A percentile compares a stretch with the other conserved stretches of the same genome.
Evolutionary conservation across 2,329 filamentous ascomycete species (phyloP).

Genomic region (Alternaria sp.): DNA sequence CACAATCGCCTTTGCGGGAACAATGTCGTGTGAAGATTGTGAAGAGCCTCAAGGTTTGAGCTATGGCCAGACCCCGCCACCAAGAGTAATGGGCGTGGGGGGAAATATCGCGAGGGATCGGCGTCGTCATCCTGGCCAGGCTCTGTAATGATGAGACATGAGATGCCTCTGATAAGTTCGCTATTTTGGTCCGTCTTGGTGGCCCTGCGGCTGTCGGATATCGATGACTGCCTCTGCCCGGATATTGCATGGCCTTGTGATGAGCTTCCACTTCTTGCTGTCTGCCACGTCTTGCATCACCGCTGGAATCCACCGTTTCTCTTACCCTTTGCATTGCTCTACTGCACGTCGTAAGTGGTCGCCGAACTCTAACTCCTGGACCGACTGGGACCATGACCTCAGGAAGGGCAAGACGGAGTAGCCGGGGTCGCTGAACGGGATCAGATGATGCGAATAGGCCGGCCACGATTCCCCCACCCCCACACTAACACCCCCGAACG

Average conservation of each 20-base stretch:
- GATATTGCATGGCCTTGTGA: conserved; percentile 43
- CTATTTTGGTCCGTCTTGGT: conserved; percentile 11
- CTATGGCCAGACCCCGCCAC: conserved; percentile 30
- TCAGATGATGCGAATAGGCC: conserved; percentile 49
- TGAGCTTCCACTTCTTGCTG: conserved; percentile 21
- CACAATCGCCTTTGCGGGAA: conserved; percentile 1
- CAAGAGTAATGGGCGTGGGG: conserved; percentile 38
- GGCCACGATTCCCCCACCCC: conserved; percentile 46
- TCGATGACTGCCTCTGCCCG: conserved; percentile 31
- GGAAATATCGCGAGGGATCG: conserved; percentile 15
- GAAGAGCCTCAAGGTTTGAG: conserved; percentile 29
- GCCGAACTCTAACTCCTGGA: conserved; percentile 18
- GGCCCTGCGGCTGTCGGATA: conserved; percentile 15
- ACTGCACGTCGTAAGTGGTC: conserved; percentile 26
- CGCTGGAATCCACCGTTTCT: conserved; percentile 24
- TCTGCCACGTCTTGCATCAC: conserved; percentile 49
- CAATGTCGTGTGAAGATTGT: conserved; percentile 13
- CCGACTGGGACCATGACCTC: conserved; percentile 42
- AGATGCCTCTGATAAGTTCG: conserved; percentile 6
- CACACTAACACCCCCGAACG: conserved; percentile 48
- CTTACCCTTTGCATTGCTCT: conserved; percentile 35
- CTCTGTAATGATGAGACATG: conserved; percentile 23
- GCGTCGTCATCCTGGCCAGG: conserved; percentile 18
- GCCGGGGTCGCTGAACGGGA: conserved; percentile 35
- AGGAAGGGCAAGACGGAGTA: conserved; percentile 24